Evolutionary conservation across 2,329 filamentous ascomycete species (phyloP), one percentile per base, ranked within the genome.

Genomic region (Fusarium nematophilum): DNA sequence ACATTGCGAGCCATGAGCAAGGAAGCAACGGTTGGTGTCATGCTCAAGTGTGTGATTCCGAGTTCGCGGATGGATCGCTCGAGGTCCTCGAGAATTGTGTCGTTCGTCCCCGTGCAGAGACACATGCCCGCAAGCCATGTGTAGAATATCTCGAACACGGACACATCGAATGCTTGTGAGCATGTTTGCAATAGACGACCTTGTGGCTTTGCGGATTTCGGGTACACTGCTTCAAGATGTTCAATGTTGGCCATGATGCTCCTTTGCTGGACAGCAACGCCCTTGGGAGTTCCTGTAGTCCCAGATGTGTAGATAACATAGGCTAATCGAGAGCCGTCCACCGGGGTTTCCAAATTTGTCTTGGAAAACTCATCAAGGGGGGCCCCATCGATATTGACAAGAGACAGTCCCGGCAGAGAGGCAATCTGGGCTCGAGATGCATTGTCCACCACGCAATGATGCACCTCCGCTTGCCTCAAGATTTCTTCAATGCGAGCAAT

Each of bases 141-240:
- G 66, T 92, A 96, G 72, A 96, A 94, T 11, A 96, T 93, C 68
- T 96, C 93, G 70, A 96, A 96, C 0, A 96, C 90, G 1, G 92
- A 96, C 2, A 96, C 88, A 69, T 96, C 91, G 69, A 96, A 96
- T 0, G 89, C 90, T 69, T 93, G 90, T 0, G 91, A 94, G 69
- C 90, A 96, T 3, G 90, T 86, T 73, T 96, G 93, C 0, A 97
- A 78, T 26, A 96, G 78, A n/a, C 87, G 83, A 1, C 87, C 84
- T 1, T 74, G 65, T 1, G 66, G 66, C 1, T 30, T 33, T 6
- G 54, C 23, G 1, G 75, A 70, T 0, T 78, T 76, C 0, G 90
- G 90, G 68, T 96, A 96, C 0, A 91, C 76, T 3, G 80, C 76
- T 3, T 82, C 80, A 6, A 97, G 79, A 9, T 85, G 80, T 14